These are phyloP conservation scores for Hymenoscyphus albidus DNA, from an alignment of 2,329 filamentous ascomycete species.

Conservation along the genomic window DNA sequence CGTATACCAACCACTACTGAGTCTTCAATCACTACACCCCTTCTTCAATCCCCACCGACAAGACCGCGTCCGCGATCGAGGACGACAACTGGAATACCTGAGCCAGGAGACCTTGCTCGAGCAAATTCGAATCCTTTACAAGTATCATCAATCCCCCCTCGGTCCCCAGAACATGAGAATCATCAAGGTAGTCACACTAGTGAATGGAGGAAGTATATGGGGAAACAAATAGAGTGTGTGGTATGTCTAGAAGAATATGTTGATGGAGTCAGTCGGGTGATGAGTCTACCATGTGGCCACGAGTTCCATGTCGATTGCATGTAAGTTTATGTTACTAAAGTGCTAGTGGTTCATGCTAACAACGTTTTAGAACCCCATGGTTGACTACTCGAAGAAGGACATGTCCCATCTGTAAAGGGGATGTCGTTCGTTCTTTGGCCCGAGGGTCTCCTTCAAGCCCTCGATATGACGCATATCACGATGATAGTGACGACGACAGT, in stretches of 20 bases:
- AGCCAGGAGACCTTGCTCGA: slow-evolving; percentile 45
- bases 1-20: slow-evolving; percentile 60
- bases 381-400: slow-evolving; percentile 90
- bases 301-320: slow-evolving; percentile 99
- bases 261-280: slow-evolving; percentile 88
- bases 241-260: slow-evolving; percentile 96
- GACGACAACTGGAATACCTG: slow-evolving; percentile 59
- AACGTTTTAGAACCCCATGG: slow-evolving; percentile 75
- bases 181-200: slow-evolving; percentile 40
- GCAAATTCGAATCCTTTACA: slow-evolving; percentile 39
- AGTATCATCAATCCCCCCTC: slow-evolving; percentile 23
- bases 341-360: slow-evolving; percentile 13
- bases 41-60: slow-evolving; percentile 54
- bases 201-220: slow-evolving; percentile 65
- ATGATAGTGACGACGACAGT: slow-evolving; percentile 42
- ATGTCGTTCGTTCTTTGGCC: slow-evolving; percentile 74
- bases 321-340: slow-evolving; percentile 55
- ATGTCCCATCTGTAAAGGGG: slow-evolving; percentile 98
- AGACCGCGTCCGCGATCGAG: slow-evolving; percentile 59
- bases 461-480: slow-evolving; percentile 36
- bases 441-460: slow-evolving; percentile 36
- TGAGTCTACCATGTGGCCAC: slow-evolving; percentile 95
- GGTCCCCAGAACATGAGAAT: slow-evolving; percentile 45
- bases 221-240: slow-evolving; percentile 78
- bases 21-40: slow-evolving; percentile 72